Conservation (phyloP, 306 rosid genomes). For the Mimosa pudica region DNA sequence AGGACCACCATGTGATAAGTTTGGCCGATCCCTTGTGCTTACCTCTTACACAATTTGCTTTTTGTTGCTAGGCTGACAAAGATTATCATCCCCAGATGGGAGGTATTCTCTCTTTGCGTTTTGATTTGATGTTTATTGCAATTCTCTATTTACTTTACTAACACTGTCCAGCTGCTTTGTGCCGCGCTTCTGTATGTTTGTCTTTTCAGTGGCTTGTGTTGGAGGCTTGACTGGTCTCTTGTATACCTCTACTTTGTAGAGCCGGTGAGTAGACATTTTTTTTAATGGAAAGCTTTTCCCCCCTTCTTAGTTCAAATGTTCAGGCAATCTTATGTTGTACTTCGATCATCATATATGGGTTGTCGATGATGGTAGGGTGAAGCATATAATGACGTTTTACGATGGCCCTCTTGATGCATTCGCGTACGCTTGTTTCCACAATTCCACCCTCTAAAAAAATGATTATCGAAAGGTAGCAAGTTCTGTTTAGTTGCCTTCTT, state of each 20-base stretch:
- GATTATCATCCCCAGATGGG: constrained; percentile 35
- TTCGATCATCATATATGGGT: constrained; percentile 2
- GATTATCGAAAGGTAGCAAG: background rate
- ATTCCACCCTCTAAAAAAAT: background rate
- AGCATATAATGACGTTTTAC: background rate
- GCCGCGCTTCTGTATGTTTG: constrained; percentile 23
- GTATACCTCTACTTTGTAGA: constrained; percentile 19
- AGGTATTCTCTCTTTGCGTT: constrained; percentile 31
- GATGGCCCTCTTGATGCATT: background rate
- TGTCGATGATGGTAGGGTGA: background rate
- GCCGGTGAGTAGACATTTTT: constrained; percentile 32
- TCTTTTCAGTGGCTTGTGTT: constrained; percentile 17
- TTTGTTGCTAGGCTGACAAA: constrained; percentile 53
- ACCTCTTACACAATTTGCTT: constrained; percentile 39
- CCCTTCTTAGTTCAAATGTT: background rate
- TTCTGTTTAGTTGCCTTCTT: background rate
- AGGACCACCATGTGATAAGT: background rate
- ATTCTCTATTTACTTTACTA: background rate
- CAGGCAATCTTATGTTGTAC: constrained; percentile 17
- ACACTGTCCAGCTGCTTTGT: constrained; percentile 33
- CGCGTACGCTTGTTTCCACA: background rate
- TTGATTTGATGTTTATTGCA: constrained; percentile 35
- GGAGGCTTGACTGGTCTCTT: constrained; percentile 28
- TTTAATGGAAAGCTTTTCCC: constrained; percentile 1
- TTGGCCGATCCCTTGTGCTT: background rate